Base-by-base conservation (phyloP, 1,284 basidiomycete species). In the Cryptococcus floricola region DNA sequence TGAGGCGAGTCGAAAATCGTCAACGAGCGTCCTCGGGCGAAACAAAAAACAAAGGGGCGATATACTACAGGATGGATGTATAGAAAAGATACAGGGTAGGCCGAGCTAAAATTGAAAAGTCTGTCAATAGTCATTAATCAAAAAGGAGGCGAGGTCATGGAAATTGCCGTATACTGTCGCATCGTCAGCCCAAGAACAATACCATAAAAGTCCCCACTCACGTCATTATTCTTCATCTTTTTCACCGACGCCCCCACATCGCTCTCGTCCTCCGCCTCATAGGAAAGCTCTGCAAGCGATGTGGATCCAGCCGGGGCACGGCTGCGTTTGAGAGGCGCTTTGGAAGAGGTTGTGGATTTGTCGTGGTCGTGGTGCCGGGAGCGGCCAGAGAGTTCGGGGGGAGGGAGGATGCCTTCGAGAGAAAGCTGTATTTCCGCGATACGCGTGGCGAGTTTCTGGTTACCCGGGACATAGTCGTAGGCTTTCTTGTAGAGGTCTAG, bases 361-460 rank as follows among this genome's bases (percentile, higher is more conserved):
- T 37, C 2, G 25, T 28, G 38, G 43, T 37, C 2, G 25, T 28
- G 38, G 25, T 18, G 42, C 7, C 18, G 5, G 13, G 45, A 28
- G 3, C 23, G 28, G 14, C 45, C 27, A 38, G 39, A 48, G 23
- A 44, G 42, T n/a, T 38, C 18, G 12, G 58, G 34, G 4, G 45
- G 41, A 39, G 60, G 60, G n/a, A 64, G 39, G 18, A 62, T 56
- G 7, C 64, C 62, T 58, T 64, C 58, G 12, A 63, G 47, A 16
- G 60, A 50, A n/a, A 65, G 55, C 50, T 67, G 49, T 14, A 67
- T 39, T 25, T 67, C 66, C 31, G 56, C 54, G 19, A 65, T 60
- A 41, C 64, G 59, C 43, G 42, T 53, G 1, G 54, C 34, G 10
- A 64, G 48, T 47, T 56, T 61, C 8, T 52, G 48, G 41, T 66